Base-by-base conservation (phyloP, 2,329 filamentous ascomycete species). In the Pyrenophora seminiperda region DNA sequence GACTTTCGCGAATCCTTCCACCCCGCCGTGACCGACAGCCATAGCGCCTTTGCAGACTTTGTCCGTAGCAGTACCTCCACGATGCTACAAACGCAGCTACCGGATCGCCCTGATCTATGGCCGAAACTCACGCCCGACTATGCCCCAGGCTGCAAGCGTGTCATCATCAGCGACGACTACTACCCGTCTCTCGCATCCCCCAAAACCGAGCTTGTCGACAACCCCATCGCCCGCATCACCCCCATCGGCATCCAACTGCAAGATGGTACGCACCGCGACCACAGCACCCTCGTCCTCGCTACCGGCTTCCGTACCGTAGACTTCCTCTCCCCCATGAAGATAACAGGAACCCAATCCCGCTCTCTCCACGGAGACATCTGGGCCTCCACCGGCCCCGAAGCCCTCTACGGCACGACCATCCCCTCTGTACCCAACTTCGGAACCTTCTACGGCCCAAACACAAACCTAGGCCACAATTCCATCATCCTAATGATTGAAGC, bases 401-500 rank as follows among this genome's bases (percentile, higher is more conserved):
- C 81, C 9, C 75, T 79, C 10, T 76, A 80, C 51, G 80, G 82
- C 39, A 75, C 80, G 4, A 76, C 76, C 0, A 77, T 83, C 3
- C 77, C 80, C 44, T 72, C 73, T 5, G 70, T 83, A 40, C 81
- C 80, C 1, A 83, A 83, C 50, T 83, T 83, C 54, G 79, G 73
- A 38, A 80, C 83, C 75, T 73, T 84, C 41, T 84, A 83, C 63
- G 82, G 82, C 0, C 82, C 81, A 3, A 84, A 83, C 63, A 83
- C 80, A 2, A 73, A 73, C 14, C 71, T 79, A 46, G 82, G 79
- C 0, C 79, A 82, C 62, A 83, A 82, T 53, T 78, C 74, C 45
- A 84, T 84, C 58, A 80, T 84, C 55, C 72, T 84, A n/a, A 85
- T 84, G 81, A 83, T 84, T 53, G 82, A 85, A 61, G 77, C 81